Base-by-base conservation (phyloP, 768 basidiomycete genomes). In the Russula virescens region DNA sequence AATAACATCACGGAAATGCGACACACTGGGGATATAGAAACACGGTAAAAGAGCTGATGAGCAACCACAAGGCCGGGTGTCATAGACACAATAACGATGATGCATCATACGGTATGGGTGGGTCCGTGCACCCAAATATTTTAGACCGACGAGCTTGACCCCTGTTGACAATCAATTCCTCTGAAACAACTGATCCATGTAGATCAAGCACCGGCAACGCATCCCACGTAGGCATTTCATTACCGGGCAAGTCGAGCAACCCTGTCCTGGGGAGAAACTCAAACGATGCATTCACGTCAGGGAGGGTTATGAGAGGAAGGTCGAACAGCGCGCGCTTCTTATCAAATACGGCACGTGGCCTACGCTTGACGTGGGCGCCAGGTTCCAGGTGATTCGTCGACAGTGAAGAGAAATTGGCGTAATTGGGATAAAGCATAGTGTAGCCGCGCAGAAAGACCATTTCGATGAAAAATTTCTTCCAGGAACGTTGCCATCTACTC, bases 391-490 rank as follows among this genome's bases (percentile, higher is more conserved):
- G 92, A 72, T 94, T 94, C n/a, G 91, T 94, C 63, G 93, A 94
- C 8, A 94, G 73, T 31, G 91, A 92, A 42, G 79, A 71, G 68
- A 84, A 91, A 48, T 77, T 78, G 46, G 76, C 79, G 70, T 83
- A 94, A 74, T 94, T 94, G 13, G 92, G 91, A 70, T 94, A 94
- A 34, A 94, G 81, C 92, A 94, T 94, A 55, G 85, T 82, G 73
- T 91, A 91, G 3, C 91, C 90, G 6, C 85, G 83, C 16, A 94
- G 79, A 72, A 86, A 90, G 46, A 83, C 84, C 58, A 94, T 78
- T 73, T 94, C 92, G 73, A 93, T 93, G 72, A 93, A 91, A 73
- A 87, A 93, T 64, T 86, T 86, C 73, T 94, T 94, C 92, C 92
- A 94, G 8, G 89, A 91, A 54, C 80, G 80, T 16, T 80, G 78